Evolutionary conservation across 768 basidiomycete species (phyloP).

Genomic region (Strobilomyces echinocephalus): DNA sequence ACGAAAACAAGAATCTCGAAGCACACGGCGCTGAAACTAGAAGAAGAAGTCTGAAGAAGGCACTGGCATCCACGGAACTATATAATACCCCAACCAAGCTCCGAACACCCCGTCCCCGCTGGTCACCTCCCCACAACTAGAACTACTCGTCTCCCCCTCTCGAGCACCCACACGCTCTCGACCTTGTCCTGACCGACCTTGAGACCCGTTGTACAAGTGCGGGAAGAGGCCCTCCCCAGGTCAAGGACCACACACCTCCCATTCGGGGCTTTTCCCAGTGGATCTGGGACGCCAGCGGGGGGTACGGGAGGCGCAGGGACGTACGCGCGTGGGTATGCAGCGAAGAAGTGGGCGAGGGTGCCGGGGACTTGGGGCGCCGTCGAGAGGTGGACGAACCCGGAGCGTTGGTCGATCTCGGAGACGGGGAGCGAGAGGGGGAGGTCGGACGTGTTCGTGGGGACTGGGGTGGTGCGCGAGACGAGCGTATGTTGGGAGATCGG

Average conservation of each 20-base stretch:
- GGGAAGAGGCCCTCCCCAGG: constrained; percentile 21
- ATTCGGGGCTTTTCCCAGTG: too few species aligned
- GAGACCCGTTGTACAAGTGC: constrained; percentile 47
- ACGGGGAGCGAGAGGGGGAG: constrained; percentile 46
- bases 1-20: too few species aligned
- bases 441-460: constrained; percentile 29
- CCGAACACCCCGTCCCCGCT: constrained; percentile 7
- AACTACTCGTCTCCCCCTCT: constrained; percentile 18
- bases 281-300: too few species aligned
- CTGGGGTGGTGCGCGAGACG: constrained; percentile 37
- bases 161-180: constrained; percentile 34
- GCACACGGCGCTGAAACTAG: too few species aligned
- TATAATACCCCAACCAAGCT: constrained; percentile 36
- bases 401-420: constrained; percentile 42
- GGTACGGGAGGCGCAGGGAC: too few species aligned
- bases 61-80: too few species aligned
- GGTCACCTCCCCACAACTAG: constrained; percentile 34
- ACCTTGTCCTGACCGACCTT: constrained; percentile 43
- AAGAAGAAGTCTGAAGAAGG: too few species aligned
- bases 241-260: too few species aligned
- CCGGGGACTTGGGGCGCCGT: constrained; percentile 45
- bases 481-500: constrained; percentile 43
- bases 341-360: constrained; percentile 46
- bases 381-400: constrained; percentile 54
- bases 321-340: constrained; percentile 23